Base-by-base conservation (phyloP, 305 asterid genomes). In the Coffea humblotiana region DNA sequence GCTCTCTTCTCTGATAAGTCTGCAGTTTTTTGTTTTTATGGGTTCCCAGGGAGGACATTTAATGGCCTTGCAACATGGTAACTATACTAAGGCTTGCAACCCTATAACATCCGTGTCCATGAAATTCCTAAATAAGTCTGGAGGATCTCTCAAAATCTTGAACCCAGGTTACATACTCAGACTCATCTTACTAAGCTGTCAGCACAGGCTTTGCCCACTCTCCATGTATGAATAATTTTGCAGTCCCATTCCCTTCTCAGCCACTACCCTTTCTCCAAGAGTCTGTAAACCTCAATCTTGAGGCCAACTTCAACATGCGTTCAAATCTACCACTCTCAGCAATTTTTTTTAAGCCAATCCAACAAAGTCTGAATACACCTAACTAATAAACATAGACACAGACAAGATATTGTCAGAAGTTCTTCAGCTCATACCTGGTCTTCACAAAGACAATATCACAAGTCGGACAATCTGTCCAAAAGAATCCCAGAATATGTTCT, bases 391-490 rank as follows among this genome's bases (percentile, higher is more conserved):
- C 43, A 40, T 49, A n/a, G 3, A 21, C 6, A 52, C 23, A 78
- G 75, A 74, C 72, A 67, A 35, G 78, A 70, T 69, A 71, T 40
- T 45, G 29, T 49, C 68, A 68, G 6, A 61, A 69, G 76, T 56
- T 23, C 68, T 71, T n/a, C 67, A 72, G 64, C 32, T 52, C 71
- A 68, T 88, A 95, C 99, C 98, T 95, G 82, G 97, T 90, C 88
- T 91, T 94, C 77, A 96, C 97, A 87, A 96, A 82, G 73, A 94
- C 92, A 77, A 96, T 87, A 84, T 96, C 91, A 83, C 90, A 91
- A 35, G 90, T 87, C 6, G 95, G 90, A 87, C 92, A 89, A 83
- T 96, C 99, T 32, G 97, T 88, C 99, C 99, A 96, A 81, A 96
- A 96, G 88, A 94, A 92, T 40, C 98, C 99, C 84, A 96, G 90